phyloP scores from a whole-genome alignment of 1,284 basidiomycete species.

The Termitomyces sp. region DNA sequence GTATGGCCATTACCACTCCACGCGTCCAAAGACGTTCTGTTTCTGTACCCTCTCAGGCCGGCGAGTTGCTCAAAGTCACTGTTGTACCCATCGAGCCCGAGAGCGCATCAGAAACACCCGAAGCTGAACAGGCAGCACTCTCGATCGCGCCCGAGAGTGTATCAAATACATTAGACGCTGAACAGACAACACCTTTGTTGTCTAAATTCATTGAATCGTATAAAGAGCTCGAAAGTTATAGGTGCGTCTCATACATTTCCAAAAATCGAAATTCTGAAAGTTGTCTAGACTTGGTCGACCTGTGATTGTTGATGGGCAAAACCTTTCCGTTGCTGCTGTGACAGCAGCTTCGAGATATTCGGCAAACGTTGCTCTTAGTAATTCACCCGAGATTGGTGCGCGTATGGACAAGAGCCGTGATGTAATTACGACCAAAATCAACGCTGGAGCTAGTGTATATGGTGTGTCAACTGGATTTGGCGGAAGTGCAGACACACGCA shows the following conservation, averaged over 20 bases:
- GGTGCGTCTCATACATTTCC: conserved; percentile 30
- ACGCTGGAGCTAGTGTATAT: conserved; percentile 66
- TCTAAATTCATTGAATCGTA: conserved; percentile 43
- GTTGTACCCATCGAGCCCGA: conserved; percentile 15
- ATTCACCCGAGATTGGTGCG: conserved; percentile 39
- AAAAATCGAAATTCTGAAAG: background rate
- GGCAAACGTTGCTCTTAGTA: conserved; percentile 49
- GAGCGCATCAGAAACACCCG: conserved; percentile 7
- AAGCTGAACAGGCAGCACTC: conserved; percentile 19
- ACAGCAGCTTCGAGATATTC: conserved; percentile 65
- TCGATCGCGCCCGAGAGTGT: conserved; percentile 22
- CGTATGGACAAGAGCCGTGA: conserved; percentile 55
- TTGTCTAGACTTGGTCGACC: conserved; percentile 48
- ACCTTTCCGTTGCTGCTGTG: conserved; percentile 69
- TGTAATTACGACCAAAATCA: conserved; percentile 64
- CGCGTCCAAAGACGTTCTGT: conserved; percentile 23
- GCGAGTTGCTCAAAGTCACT: conserved; percentile 20
- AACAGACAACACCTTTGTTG: conserved; percentile 31
- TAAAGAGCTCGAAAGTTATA: conserved; percentile 50
- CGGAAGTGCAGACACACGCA: conserved; percentile 67
- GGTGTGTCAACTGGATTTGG: conserved; percentile 83
- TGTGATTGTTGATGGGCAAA: conserved; percentile 64
- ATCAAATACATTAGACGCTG: conserved; percentile 6
- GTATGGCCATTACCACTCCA: conserved; percentile 16
- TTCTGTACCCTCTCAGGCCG: conserved; percentile 21